phyloP scores from a whole-genome alignment of 176 grass and related monocot genomes.

The Oryza brachyantha region DNA sequence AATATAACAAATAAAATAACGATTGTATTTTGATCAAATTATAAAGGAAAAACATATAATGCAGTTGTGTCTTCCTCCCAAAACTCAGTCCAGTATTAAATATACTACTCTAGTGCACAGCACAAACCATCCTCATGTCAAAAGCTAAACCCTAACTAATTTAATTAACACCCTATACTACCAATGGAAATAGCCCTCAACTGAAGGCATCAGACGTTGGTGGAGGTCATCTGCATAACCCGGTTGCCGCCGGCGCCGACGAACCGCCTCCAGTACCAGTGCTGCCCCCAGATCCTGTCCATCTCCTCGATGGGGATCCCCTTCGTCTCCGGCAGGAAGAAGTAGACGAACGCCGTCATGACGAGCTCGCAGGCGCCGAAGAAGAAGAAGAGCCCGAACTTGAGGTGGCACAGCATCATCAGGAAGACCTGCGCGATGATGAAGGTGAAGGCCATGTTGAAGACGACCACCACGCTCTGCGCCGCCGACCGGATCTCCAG shows the following conservation, averaged over 20 bases:
- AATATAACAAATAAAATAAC: too few relatives aligned
- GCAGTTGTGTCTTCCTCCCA: too few relatives aligned
- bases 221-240: neutral
- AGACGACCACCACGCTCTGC: constrained; percentile 54
- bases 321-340: constrained; percentile 54
- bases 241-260: neutral
- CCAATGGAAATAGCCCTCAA: neutral
- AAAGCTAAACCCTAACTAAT: neutral
- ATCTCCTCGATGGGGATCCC: constrained; percentile 50
- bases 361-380: constrained; percentile 38
- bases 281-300: constrained; percentile 27
- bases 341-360: constrained; percentile 42
- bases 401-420: constrained; percentile 57
- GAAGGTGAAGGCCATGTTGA: constrained; percentile 51
- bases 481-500: constrained; percentile 78
- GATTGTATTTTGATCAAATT: too few relatives aligned
- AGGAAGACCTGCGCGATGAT: constrained; percentile 53
- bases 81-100: neutral
- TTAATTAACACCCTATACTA: neutral
- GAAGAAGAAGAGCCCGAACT: constrained; percentile 74
- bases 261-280: constrained; percentile 46
- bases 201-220: neutral
- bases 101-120: too few relatives aligned
- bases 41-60: too few relatives aligned
- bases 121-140: neutral